These are phyloP conservation scores for Collybia mongolica DNA, from an alignment of 768 basidiomycete species.

Conservation along the genomic window DNA sequence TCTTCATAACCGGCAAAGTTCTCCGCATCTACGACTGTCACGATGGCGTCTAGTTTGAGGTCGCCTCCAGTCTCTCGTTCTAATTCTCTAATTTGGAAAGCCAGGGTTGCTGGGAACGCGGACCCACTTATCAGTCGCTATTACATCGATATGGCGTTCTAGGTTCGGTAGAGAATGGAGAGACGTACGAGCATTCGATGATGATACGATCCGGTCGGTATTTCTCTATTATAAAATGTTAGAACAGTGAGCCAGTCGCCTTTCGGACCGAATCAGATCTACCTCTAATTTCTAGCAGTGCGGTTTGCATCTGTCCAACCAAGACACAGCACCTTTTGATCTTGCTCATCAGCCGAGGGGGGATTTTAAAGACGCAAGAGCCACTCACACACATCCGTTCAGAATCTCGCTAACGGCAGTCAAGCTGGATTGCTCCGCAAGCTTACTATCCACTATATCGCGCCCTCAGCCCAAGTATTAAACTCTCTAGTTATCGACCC, in stretches of 20 bases:
- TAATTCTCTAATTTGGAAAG: constrained; percentile 90
- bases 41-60: constrained; percentile 84
- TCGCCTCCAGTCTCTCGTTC: constrained; percentile 74
- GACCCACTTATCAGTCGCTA: constrained; percentile 59
- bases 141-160: neutral
- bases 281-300: constrained; percentile 86
- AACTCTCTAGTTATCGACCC: constrained; percentile 2
- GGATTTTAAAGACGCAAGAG: neutral
- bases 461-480: neutral
- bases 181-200: constrained; percentile 87
- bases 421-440: constrained; percentile 81
- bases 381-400: constrained; percentile 89
- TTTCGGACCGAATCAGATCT: neutral
- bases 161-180: neutral
- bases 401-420: constrained; percentile 90
- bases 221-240: constrained; percentile 51
- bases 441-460: constrained; percentile 78
- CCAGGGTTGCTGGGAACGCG: constrained; percentile 93
- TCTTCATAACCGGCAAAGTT: constrained; percentile 95
- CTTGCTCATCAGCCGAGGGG: neutral
- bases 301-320: constrained; percentile 92
- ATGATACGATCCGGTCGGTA: constrained; percentile 88
- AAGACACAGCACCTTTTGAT: constrained; percentile 81
- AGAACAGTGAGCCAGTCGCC: neutral
- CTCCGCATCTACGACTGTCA: constrained; percentile 89